Evolutionary conservation across 176 grass and related monocot genomes (phyloP).

Genomic region (Triticum turgidum): DNA sequence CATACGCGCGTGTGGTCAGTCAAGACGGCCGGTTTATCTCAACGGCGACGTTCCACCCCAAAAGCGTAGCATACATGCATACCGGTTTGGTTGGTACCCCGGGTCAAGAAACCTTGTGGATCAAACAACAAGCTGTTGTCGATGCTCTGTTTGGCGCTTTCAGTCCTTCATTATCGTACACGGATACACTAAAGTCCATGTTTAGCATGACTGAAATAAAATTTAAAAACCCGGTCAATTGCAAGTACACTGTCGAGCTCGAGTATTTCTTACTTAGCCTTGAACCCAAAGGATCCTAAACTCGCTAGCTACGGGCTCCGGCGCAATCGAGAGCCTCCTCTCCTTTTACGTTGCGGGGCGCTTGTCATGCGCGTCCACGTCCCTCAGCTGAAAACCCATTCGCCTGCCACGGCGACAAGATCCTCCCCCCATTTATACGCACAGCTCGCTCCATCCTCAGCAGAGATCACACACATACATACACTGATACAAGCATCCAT

Average conservation of each 20-base stretch:
- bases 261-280: slow-evolving; percentile 57
- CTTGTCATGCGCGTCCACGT: slow-evolving; percentile 82
- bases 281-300: slow-evolving; percentile 59
- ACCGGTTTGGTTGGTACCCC: neutral
- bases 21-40: neutral
- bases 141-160: no score
- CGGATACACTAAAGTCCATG: no score
- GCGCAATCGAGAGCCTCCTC: slow-evolving; percentile 22
- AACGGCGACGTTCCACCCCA: slow-evolving; percentile 6
- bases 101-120: neutral
- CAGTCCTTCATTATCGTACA: no score
- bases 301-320: neutral
- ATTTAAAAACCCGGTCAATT: neutral
- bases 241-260: slow-evolving; percentile 31
- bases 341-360: slow-evolving; percentile 49
- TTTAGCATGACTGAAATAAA: no score
- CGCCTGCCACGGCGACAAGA: neutral
- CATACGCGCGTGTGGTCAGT: neutral
- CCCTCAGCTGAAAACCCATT: slow-evolving; percentile 31
- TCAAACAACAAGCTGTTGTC: neutral
- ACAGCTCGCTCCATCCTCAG: neutral
- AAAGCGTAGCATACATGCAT: neutral
- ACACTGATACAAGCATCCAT: neutral
- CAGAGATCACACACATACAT: neutral
- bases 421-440: slow-evolving; percentile 40